Percentiles rank a stretch among this genome's conserved stretches.
These are phyloP conservation scores for Solanum chaucha DNA, from an alignment of 257 asterid species.

Conservation along the genomic window DNA sequence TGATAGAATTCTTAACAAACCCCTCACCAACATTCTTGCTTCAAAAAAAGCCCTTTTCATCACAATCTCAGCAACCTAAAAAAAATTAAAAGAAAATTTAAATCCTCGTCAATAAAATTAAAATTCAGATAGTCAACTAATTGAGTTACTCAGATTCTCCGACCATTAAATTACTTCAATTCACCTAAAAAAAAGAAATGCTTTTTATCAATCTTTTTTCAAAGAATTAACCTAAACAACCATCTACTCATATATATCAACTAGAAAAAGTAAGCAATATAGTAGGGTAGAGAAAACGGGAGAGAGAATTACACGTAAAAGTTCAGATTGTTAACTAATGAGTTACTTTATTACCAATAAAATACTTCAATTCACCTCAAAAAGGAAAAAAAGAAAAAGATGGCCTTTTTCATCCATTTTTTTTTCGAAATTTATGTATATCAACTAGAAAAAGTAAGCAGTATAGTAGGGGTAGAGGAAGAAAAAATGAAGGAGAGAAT, in stretches of 20 bases:
- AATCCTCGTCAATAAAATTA: neutral
- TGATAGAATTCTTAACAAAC: conserved; percentile 36
- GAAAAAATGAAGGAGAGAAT: too few relatives aligned
- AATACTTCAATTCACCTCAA: neutral
- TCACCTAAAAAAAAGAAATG: neutral
- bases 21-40: conserved; percentile 30
- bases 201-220: neutral
- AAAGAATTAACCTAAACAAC: neutral
- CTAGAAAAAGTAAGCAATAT: neutral
- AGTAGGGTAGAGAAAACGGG: neutral
- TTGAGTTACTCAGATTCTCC: neutral
- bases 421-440: neutral
- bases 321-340: neutral
- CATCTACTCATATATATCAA: neutral
- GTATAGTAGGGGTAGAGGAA: too few relatives aligned
- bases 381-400: neutral
- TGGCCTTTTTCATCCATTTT: too few relatives aligned
- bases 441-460: too few relatives aligned
- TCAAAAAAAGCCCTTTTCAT: conserved; percentile 42
- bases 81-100: neutral
- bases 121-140: neutral
- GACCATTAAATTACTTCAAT: neutral
- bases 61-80: conserved; percentile 54
- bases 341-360: too few relatives aligned
- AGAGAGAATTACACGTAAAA: neutral